These are phyloP conservation scores for Adansonia grandidieri DNA, from an alignment of 441 rosid species.

Conservation along the genomic window DNA sequence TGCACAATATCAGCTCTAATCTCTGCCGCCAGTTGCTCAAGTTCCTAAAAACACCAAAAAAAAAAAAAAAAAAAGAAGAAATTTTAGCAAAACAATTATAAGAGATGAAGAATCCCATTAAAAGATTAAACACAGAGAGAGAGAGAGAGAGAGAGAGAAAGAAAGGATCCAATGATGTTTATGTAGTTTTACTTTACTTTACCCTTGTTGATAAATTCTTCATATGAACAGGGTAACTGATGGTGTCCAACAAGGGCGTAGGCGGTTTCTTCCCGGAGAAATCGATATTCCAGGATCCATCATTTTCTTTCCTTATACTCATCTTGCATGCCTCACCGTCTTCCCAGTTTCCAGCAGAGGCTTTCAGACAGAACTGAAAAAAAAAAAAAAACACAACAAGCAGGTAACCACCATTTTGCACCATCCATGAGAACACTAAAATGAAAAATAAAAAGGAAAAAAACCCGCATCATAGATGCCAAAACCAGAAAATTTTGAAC, in stretches of 20 bases:
- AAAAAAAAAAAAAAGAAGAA: not conserved
- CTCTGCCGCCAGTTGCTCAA: constrained; percentile 74
- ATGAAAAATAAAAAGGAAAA: too few species aligned
- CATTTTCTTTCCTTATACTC: constrained; percentile 40
- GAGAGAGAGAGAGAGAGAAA: not conserved
- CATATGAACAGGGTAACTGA: constrained; percentile 69
- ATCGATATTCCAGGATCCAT: constrained; percentile 46
- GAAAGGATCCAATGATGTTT: not conserved
- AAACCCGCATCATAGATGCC: not conserved
- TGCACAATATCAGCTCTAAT: constrained; percentile 65
- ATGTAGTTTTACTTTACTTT: not conserved
- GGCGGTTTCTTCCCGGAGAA: constrained; percentile 55
- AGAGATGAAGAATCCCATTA: not conserved
- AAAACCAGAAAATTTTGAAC: not conserved
- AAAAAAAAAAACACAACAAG: constrained; percentile 3
- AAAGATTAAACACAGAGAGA: not conserved
- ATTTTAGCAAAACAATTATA: not conserved
- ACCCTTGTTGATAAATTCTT: constrained; percentile 65
- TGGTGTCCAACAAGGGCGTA: constrained; percentile 70
- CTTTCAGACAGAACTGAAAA: constrained; percentile 49
- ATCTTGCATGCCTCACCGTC: constrained; percentile 38
- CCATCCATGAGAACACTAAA: not conserved
- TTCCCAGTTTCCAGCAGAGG: constrained; percentile 38
- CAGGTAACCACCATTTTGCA: not conserved
- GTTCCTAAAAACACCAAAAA: constrained; percentile 45